Base-by-base conservation (phyloP, 23 red algal species). In the Gracilariopsis chorda region DNA sequence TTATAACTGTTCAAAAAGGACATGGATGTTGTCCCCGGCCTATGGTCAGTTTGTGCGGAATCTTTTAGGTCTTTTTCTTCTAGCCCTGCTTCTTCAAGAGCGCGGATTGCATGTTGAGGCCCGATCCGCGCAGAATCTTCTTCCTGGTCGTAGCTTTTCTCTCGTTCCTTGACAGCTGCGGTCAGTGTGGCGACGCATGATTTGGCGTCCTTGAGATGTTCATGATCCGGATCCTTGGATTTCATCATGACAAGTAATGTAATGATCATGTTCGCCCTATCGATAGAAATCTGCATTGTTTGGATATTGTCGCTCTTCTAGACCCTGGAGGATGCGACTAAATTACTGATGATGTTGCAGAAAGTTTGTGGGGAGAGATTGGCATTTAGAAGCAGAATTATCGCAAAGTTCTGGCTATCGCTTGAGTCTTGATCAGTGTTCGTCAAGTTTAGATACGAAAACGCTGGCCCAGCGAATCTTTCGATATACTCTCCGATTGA, bases 381-480 rank as follows among this genome's bases (percentile, higher is more conserved):
- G 19, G 81, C 81, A 57, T 69, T 86, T 48, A 36, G 37, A 0
- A 69, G 56, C 0, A 46, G 41, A 16, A 70, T 41, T 24, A 86
- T 63, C 9, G 58, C 81, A 69, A 53, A 68, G 20, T 86, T 63
- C 25, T 86, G 81, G 11, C 60, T 86, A 40, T 70, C 56, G 30
- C 44, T 41, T 17, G 24, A 61, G 37, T 45, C 37, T 21, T 46
- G 59, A 30, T 24, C 49, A 47, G 55, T 12, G 20, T 39, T 48
- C 32, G 37, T 48, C 14, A 63, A 39, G 44, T 86, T 86, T 19
- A 86, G 17, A 59, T 86, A 67, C 2, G 25, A n/a, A 19, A 62
- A 12, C 27, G 56, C 56, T 25, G 32, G 0, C 21, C 47, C 1
- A 9, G 19, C 37, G 1, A 86, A 86, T 7, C 23, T 11, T 27